Evolutionary conservation across 2,329 filamentous ascomycete species (phyloP).

Genomic region (Diaporthe humulicola): DNA sequence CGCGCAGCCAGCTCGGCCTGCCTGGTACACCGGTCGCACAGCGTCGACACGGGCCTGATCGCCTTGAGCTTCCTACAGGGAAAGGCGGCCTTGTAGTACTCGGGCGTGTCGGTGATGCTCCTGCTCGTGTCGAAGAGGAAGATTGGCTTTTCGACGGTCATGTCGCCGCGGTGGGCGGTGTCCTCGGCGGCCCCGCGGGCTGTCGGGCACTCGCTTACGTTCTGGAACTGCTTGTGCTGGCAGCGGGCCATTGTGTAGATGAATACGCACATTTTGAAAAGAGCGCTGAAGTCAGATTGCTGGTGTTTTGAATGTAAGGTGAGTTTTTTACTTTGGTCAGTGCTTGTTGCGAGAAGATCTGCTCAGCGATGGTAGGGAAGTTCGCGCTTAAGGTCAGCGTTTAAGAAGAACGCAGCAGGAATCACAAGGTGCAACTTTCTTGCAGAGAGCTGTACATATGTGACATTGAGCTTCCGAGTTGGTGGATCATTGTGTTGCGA

Average conservation of each 20-base stretch:
- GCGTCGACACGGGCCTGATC: slow-evolving; percentile 22
- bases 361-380: neutral
- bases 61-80: slow-evolving; percentile 37
- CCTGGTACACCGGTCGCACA: slow-evolving; percentile 24
- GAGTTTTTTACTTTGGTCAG: neutral
- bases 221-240: slow-evolving; percentile 51
- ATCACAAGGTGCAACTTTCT: neutral
- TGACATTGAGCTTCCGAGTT: neutral
- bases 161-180: slow-evolving; percentile 35
- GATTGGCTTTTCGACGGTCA: slow-evolving; percentile 42
- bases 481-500: slow-evolving; percentile 19
- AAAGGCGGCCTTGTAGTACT: slow-evolving; percentile 17
- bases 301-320: neutral
- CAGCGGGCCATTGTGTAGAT: slow-evolving; percentile 48
- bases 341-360: neutral
- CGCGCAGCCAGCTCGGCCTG: neutral
- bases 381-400: neutral
- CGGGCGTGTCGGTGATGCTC: slow-evolving; percentile 25
- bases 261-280: slow-evolving; percentile 50
- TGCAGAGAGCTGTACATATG: neutral
- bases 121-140: slow-evolving; percentile 40
- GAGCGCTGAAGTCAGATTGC: too few species aligned
- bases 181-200: slow-evolving; percentile 44
- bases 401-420: neutral
- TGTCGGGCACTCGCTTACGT: slow-evolving; percentile 49